Percentiles rank a stretch among this genome's conserved stretches.
Evolutionary conservation across 179 eudicot genomes (phyloP).

Genomic region (Kewa caespitosa): DNA sequence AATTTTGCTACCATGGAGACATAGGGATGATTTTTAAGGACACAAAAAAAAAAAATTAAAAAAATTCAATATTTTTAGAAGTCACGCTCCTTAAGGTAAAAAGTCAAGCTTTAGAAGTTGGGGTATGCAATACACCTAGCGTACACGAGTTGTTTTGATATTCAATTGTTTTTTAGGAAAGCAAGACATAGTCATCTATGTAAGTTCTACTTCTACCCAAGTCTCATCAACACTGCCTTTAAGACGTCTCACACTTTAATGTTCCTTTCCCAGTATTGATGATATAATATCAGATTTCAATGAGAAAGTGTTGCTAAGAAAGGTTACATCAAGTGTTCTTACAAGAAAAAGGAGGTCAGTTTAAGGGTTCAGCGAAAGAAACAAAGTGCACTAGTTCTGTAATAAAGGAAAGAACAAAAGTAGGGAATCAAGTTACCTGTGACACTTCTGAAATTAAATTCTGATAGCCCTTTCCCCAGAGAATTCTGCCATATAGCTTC

Average conservation of each 20-base stretch:
- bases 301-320: not conserved
- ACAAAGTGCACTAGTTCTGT: not conserved
- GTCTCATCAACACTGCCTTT: not conserved
- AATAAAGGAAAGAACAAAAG: not conserved
- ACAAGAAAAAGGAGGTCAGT: not conserved
- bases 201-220: no score
- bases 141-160: no score
- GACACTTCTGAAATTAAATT: conserved; percentile 91
- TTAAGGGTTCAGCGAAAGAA: conserved; percentile 4
- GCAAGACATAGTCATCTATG: no score
- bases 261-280: not conserved
- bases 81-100: no score
- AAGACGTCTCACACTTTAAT: not conserved
- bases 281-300: not conserved
- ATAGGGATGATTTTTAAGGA: no score
- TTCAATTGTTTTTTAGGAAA: no score
- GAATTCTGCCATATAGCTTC: conserved; percentile 99
- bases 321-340: conserved; percentile 9
- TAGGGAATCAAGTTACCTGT: conserved; percentile 51
- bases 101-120: no score
- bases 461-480: conserved; percentile 86
- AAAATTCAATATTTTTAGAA: no score
- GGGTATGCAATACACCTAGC: no score
- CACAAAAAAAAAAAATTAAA: no score
- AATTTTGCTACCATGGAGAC: no score